These are phyloP conservation scores for Annulohypoxylon truncatum DNA, from an alignment of 2,329 filamentous ascomycete species.

Conservation along the genomic window DNA sequence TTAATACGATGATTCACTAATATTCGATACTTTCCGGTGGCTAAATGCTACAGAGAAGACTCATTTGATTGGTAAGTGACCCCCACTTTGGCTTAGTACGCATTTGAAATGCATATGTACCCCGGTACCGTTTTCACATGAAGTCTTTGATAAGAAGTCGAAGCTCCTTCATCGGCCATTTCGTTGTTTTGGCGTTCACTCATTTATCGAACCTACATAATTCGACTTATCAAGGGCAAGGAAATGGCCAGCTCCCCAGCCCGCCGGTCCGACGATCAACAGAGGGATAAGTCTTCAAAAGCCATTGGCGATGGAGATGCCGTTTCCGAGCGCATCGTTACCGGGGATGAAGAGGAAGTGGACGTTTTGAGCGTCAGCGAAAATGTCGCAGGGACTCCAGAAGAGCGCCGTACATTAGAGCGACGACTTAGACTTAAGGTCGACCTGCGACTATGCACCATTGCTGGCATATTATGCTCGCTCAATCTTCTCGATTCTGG, in stretches of 20 bases:
- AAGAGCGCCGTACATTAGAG: slow-evolving; percentile 37
- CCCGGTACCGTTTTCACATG: slow-evolving; percentile 8
- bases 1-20: slow-evolving; percentile 25
- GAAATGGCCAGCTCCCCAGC: slow-evolving; percentile 26
- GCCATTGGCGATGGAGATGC: slow-evolving; percentile 21
- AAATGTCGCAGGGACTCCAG: slow-evolving; percentile 17
- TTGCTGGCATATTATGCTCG: slow-evolving; percentile 76
- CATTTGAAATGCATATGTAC: slow-evolving; percentile 31
- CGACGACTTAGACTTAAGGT: slow-evolving; percentile 66
- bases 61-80: slow-evolving; percentile 35
- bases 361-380: not conserved
- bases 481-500: slow-evolving; percentile 77
- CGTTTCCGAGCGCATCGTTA: slow-evolving; percentile 28
- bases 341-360: slow-evolving; percentile 26
- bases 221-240: not conserved
- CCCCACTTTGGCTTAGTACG: slow-evolving; percentile 38
- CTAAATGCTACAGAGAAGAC: slow-evolving; percentile 20
- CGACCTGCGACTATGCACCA: slow-evolving; percentile 75
- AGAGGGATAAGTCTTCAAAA: slow-evolving; percentile 25
- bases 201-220: not conserved
- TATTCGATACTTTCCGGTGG: slow-evolving; percentile 5
- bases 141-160: slow-evolving; percentile 32
- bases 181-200: not conserved
- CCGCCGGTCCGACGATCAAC: slow-evolving; percentile 4
- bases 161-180: slow-evolving; percentile 10